Percentiles rank a stretch among this genome's conserved stretches.
phyloP scores from a whole-genome alignment of 257 asterid genomes.

The Solanum megistacrolobum region DNA sequence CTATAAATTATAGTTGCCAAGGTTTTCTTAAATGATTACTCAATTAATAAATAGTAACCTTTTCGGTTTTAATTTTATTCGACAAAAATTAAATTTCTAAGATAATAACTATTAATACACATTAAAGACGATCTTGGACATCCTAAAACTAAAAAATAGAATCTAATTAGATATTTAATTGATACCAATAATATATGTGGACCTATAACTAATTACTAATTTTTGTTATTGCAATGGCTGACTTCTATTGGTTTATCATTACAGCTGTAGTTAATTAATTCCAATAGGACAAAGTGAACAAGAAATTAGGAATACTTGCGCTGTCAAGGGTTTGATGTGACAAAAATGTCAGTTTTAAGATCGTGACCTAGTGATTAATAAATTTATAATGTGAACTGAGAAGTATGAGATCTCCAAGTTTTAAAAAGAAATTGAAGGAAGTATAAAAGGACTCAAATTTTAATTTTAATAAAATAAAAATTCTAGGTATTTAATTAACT shows the following conservation, averaged over 20 bases:
- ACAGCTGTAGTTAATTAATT: background rate
- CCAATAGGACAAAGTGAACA: background rate
- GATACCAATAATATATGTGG: background rate
- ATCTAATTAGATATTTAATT: background rate
- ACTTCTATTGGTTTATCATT: background rate
- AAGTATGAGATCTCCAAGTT: background rate
- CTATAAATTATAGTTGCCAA: no score
- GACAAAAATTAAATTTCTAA: background rate
- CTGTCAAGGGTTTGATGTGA: background rate
- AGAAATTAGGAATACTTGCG: background rate
- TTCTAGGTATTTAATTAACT: background rate
- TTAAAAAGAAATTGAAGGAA: no score
- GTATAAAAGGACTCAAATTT: background rate
- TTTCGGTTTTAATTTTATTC: no score
- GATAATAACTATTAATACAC: background rate
- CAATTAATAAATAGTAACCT: no score
- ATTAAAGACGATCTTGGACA: background rate
- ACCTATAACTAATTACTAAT: background rate
- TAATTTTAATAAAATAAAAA: no score
- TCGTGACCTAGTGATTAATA: no score
- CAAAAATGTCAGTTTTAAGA: no score
- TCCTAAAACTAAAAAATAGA: background rate
- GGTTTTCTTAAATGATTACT: no score
- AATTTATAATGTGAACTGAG: background rate
- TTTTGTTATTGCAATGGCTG: background rate